Percentiles rank a stretch among this genome's conserved stretches.
Evolutionary conservation across 257 asterid genomes (phyloP).

Genomic region (Ajuga chamaepitys): DNA sequence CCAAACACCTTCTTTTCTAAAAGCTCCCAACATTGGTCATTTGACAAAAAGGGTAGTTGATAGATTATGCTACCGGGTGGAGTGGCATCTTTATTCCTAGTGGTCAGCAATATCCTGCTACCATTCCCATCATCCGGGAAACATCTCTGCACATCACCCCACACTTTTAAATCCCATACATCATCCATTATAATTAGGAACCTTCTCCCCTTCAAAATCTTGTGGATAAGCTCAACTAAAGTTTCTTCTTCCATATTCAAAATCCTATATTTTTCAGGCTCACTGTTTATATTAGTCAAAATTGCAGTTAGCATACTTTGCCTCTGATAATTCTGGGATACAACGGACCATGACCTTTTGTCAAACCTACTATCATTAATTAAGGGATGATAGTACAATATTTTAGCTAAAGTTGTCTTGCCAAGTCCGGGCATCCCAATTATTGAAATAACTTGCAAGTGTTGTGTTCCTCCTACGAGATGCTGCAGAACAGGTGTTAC

Average conservation of each 20-base stretch:
- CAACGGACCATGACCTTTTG: not conserved
- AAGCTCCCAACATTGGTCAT: constrained; percentile 1
- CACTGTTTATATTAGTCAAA: not conserved
- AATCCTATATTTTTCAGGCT: not conserved
- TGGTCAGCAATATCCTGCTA: constrained; percentile 5
- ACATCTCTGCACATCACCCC: not conserved
- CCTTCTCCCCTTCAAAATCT: not conserved
- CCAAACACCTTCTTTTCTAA: not conserved
- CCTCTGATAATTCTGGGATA: not conserved
- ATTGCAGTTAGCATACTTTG: not conserved
- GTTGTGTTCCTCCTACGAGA: not conserved
- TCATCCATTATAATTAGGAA: not conserved
- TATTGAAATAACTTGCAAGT: not conserved
- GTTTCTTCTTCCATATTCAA: not conserved
- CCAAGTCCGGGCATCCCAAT: not conserved
- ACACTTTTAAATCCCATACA: not conserved
- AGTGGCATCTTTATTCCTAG: not conserved
- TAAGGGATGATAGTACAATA: not conserved
- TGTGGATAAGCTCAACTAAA: not conserved
- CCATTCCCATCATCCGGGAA: constrained; percentile 3
- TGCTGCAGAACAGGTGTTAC: not conserved
- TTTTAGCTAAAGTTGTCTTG: not conserved
- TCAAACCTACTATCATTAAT: not conserved
- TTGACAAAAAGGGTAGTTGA: not conserved
- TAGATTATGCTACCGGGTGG: not conserved